Conservation (phyloP, 192 early-diverging fungal genomes). For the Chytriomyces sp. region DNA sequence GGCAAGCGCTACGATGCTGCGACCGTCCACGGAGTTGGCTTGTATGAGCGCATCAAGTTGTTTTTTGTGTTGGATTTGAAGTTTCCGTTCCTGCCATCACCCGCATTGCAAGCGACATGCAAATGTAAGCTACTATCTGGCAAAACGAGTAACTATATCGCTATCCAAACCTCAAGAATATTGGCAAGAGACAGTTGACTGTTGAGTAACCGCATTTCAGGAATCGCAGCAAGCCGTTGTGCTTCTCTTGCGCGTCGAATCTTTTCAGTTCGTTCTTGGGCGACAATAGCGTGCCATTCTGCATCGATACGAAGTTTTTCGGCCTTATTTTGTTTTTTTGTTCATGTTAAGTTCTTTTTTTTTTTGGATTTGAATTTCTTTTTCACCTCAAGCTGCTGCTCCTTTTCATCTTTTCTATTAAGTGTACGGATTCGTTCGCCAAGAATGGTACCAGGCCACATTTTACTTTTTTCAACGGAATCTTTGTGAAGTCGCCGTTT, state of each 20-base stretch:
- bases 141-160: background rate
- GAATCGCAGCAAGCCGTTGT: background rate
- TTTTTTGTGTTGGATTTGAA: conserved; percentile 28
- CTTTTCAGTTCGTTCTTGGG: conserved; percentile 5
- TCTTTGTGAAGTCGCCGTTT: conserved; percentile 10
- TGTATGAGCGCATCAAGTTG: background rate
- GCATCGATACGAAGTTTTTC: conserved; percentile 17
- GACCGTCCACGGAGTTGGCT: conserved; percentile 5
- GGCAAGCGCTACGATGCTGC: background rate
- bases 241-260: background rate
- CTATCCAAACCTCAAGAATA: conserved; percentile 13
- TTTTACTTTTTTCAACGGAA: conserved; percentile 19
- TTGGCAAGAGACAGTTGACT: conserved; percentile 16
- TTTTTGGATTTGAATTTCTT: background rate
- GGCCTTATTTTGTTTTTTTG: background rate
- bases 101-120: background rate
- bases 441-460: conserved; percentile 17
- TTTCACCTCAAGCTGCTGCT: conserved; percentile 7
- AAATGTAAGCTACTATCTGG: background rate
- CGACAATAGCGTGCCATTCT: conserved; percentile 24
- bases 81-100: conserved; percentile 22
- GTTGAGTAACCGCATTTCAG: conserved; percentile 15
- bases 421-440: conserved; percentile 7
- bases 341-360: background rate
- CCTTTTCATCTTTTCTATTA: background rate